These are phyloP conservation scores for Boletus reticuloceps DNA, from an alignment of 768 basidiomycete genomes.

Conservation along the genomic window DNA sequence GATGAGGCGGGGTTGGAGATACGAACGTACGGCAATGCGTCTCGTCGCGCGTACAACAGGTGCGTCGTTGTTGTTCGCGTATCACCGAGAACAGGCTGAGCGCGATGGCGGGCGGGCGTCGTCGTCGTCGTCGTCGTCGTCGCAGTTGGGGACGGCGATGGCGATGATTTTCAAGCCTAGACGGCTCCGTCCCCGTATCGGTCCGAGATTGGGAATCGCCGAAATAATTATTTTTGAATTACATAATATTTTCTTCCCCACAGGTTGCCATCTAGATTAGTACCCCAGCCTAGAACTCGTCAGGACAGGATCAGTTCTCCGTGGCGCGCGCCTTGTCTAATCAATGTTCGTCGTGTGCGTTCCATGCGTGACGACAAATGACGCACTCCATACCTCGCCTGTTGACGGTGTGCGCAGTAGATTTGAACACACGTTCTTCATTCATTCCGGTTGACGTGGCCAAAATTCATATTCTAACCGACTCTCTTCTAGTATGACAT, in stretches of 20 bases:
- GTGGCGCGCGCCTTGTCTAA: conserved; percentile 3
- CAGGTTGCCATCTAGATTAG: conserved; percentile 19
- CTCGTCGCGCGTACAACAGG: not conserved
- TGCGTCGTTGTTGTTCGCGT: too few relatives aligned
- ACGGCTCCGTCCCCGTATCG: conserved; percentile 25
- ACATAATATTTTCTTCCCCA: conserved; percentile 19
- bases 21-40: conserved; percentile 19
- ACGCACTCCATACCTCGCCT: conserved; percentile 5
- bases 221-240: conserved; percentile 2
- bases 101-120: not conserved
- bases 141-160: conserved; percentile 3
- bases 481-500: not conserved
- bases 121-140: not conserved
- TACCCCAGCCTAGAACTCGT: conserved; percentile 24
- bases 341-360: not conserved
- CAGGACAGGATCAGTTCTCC: not conserved
- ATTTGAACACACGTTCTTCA: conserved; percentile 4
- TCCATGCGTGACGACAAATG: not conserved
- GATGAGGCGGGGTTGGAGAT: conserved; percentile 18
- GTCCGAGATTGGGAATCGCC: conserved; percentile 23
- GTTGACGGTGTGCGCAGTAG: not conserved
- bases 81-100: too few relatives aligned
- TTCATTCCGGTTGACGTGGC: conserved; percentile 2
- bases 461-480: too few relatives aligned
- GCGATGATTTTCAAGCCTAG: conserved; percentile 8